phyloP scores from a whole-genome alignment of 768 basidiomycete species.

The Auriscalpium orientale region DNA sequence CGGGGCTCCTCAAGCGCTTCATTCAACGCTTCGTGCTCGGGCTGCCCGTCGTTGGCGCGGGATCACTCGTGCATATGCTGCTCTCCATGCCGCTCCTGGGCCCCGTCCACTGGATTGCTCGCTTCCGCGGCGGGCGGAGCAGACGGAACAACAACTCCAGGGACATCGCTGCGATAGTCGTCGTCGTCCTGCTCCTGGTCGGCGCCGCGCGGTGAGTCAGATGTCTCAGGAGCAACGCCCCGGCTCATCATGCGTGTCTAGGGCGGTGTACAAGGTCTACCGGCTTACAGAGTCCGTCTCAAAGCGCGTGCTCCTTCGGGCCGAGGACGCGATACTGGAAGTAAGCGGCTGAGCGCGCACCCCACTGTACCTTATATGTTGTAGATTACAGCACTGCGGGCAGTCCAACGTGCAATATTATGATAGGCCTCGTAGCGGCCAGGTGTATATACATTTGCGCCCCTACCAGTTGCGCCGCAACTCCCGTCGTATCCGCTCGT shows the following conservation, averaged over 20 bases:
- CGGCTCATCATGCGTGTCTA: slow-evolving; percentile 19
- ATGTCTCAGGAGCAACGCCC: too few relatives aligned
- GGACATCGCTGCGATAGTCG: slow-evolving; percentile 60
- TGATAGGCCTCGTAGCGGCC: neutral
- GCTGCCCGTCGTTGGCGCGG: slow-evolving; percentile 70
- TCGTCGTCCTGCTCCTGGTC: slow-evolving; percentile 50
- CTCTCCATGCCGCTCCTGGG: slow-evolving; percentile 54
- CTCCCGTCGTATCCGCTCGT: slow-evolving; percentile 66
- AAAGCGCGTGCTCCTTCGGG: slow-evolving; percentile 55
- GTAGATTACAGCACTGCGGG: neutral
- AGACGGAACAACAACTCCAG: slow-evolving; percentile 39
- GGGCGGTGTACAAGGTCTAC: slow-evolving; percentile 69
- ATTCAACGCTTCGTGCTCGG: slow-evolving; percentile 70
- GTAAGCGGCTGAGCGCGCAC: slow-evolving; percentile 39
- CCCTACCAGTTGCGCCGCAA: slow-evolving; percentile 64
- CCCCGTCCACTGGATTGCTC: slow-evolving; percentile 64
- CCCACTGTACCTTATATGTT: neutral
- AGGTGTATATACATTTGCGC: neutral
- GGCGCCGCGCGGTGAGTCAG: slow-evolving; percentile 53
- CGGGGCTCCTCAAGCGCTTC: slow-evolving; percentile 46
- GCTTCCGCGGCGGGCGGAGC: slow-evolving; percentile 50
- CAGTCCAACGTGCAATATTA: neutral
- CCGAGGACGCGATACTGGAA: slow-evolving; percentile 77
- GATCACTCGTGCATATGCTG: slow-evolving; percentile 67
- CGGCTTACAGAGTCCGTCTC: slow-evolving; percentile 50